Evolutionary conservation across 2,329 filamentous ascomycete species (phyloP).

Genomic region (Sphaerulina musiva): DNA sequence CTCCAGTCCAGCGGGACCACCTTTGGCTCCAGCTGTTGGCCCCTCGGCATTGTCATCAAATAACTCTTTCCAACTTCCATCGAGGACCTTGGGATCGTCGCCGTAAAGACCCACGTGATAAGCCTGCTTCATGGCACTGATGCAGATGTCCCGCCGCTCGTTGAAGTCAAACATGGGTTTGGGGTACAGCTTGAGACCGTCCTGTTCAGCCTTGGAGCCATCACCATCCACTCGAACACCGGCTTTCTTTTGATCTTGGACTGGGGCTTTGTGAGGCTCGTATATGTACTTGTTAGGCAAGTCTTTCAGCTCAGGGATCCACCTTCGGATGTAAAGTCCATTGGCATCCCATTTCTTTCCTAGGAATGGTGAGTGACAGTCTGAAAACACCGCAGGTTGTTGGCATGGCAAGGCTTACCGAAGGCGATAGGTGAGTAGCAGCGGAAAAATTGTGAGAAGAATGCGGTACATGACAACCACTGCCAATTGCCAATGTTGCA

Average conservation of each 20-base stretch:
- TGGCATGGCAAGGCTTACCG: constrained; percentile 25
- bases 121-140: constrained; percentile 63
- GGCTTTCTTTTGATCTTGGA: constrained; percentile 62
- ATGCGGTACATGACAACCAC: constrained; percentile 69
- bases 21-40: constrained; percentile 38
- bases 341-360: constrained; percentile 67
- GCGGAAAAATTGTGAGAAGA: constrained; percentile 65
- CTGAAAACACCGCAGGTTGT: background rate
- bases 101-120: constrained; percentile 61
- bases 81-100: constrained; percentile 53
- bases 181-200: constrained; percentile 52
- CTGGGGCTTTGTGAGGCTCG: constrained; percentile 69
- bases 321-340: constrained; percentile 57
- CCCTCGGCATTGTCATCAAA: constrained; percentile 45
- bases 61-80: constrained; percentile 52
- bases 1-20: constrained; percentile 36
- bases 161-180: constrained; percentile 73
- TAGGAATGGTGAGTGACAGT: background rate
- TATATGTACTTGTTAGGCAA: constrained; percentile 67
- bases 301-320: constrained; percentile 48
- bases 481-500: constrained; percentile 74
- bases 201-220: constrained; percentile 34
- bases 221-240: constrained; percentile 56
- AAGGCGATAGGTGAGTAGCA: constrained; percentile 60
- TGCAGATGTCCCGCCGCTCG: constrained; percentile 55